Conservation (phyloP, 495 filamentous ascomycete species). For the Neurospora sp. region DNA sequence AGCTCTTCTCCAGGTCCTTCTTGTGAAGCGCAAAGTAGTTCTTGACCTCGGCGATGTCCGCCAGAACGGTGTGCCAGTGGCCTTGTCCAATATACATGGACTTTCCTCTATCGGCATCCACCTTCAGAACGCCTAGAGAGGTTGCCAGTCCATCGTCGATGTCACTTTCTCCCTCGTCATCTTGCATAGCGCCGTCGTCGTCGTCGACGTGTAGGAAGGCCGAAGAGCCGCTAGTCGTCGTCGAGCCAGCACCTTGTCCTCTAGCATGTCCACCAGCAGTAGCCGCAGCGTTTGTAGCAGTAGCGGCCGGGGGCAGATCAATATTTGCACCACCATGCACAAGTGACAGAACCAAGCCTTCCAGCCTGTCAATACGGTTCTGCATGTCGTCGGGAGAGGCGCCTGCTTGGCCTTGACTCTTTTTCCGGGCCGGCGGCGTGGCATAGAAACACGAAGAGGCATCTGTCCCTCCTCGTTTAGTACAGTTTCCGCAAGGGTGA, state of each 20-base stretch:
- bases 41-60: constrained; percentile 88
- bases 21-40: constrained; percentile 64
- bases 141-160: constrained; percentile 70
- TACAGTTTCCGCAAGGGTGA: constrained; percentile 90
- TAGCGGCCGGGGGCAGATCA: constrained; percentile 23
- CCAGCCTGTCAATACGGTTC: constrained; percentile 91
- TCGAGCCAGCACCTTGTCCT: constrained; percentile 44
- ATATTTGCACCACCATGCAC: constrained; percentile 77
- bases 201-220: constrained; percentile 42
- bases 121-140: constrained; percentile 80
- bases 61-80: constrained; percentile 82
- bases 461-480: constrained; percentile 66
- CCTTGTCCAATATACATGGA: constrained; percentile 78
- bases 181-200: constrained; percentile 42
- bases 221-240: constrained; percentile 54
- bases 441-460: constrained; percentile 84
- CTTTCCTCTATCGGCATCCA: constrained; percentile 69
- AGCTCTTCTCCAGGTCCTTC: constrained; percentile 46
- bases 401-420: constrained; percentile 55
- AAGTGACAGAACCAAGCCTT: constrained; percentile 86
- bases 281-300: constrained; percentile 30
- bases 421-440: constrained; percentile 64
- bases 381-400: constrained; percentile 92
- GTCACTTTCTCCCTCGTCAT: constrained; percentile 61
- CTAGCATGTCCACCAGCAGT: constrained; percentile 50